A percentile compares a stretch with the other conserved stretches of the same genome.
Conservation (phyloP, 139 green algal genomes). For the Pleodorina starrii region DNA sequence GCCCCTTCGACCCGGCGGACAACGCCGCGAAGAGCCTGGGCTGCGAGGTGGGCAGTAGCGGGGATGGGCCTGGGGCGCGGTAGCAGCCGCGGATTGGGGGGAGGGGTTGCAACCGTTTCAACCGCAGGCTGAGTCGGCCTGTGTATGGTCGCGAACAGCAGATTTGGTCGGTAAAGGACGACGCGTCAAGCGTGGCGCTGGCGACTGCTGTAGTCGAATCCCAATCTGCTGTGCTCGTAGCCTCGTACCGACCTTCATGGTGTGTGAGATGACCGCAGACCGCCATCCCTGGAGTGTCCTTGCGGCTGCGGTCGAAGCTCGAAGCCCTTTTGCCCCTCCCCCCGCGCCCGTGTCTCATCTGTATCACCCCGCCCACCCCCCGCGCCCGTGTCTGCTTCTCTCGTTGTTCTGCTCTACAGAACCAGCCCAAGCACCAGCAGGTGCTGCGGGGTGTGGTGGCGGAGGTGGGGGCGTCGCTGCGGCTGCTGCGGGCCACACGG, state of each 20-base stretch:
- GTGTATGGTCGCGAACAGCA: too few species aligned
- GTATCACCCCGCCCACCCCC: background rate
- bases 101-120: too few species aligned
- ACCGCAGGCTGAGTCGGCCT: too few species aligned
- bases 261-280: too few species aligned
- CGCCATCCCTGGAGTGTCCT: too few species aligned
- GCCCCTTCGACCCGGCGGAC: conserved; percentile 53
- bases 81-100: background rate
- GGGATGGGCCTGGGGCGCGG: background rate
- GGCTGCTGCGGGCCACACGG: conserved; percentile 14
- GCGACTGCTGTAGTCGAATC: too few species aligned
- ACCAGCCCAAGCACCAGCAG: conserved; percentile 41
- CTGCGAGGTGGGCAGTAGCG: conserved; percentile 43
- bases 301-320: too few species aligned
- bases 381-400: background rate
- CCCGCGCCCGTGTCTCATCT: background rate
- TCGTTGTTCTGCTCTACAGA: background rate
- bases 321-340: too few species aligned
- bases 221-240: too few species aligned
- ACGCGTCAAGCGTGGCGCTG: too few species aligned
- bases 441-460: background rate
- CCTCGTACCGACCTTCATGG: too few species aligned
- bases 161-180: too few species aligned
- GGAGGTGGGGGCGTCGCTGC: conserved; percentile 37
- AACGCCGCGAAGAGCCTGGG: conserved; percentile 57